phyloP scores from a whole-genome alignment of 495 filamentous ascomycete genomes.

The Penicillium soppii region DNA sequence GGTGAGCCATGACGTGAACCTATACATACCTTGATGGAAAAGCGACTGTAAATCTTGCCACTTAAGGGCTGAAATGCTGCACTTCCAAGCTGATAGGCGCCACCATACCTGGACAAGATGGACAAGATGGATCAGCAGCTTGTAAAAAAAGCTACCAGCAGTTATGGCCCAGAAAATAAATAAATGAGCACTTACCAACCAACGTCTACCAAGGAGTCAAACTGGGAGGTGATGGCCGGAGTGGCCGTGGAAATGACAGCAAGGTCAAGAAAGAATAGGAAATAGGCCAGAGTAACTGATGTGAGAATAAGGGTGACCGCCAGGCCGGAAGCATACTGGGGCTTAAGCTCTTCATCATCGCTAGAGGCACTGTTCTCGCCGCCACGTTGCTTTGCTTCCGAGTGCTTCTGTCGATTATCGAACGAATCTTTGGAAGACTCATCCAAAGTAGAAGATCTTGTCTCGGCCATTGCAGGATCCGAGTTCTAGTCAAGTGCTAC shows the following conservation, averaged over 20 bases:
- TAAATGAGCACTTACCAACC: slow-evolving; percentile 24
- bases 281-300: slow-evolving; percentile 25
- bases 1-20: too few species aligned
- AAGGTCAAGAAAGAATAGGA: slow-evolving; percentile 29
- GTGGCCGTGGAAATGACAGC: slow-evolving; percentile 28
- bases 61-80: slow-evolving; percentile 27
- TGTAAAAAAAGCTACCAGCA: slow-evolving; percentile 23
- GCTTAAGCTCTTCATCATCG: slow-evolving; percentile 2
- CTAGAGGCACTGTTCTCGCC: background rate
- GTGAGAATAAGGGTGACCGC: slow-evolving; percentile 13
- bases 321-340: slow-evolving; percentile 3
- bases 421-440: background rate
- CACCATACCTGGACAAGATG: slow-evolving; percentile 42
- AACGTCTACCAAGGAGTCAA: slow-evolving; percentile 28
- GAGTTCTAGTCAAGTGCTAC: background rate
- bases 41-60: slow-evolving; percentile 30
- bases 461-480: background rate
- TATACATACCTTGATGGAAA: slow-evolving; percentile 23
- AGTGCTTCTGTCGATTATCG: too few species aligned
- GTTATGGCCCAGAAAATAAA: background rate
- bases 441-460: background rate
- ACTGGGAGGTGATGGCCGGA: slow-evolving; percentile 29
- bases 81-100: slow-evolving; percentile 28
- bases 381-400: background rate
- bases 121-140: slow-evolving; percentile 55